phyloP scores from a whole-genome alignment of 805 yeast genomes.

The Ogataea henricii region DNA sequence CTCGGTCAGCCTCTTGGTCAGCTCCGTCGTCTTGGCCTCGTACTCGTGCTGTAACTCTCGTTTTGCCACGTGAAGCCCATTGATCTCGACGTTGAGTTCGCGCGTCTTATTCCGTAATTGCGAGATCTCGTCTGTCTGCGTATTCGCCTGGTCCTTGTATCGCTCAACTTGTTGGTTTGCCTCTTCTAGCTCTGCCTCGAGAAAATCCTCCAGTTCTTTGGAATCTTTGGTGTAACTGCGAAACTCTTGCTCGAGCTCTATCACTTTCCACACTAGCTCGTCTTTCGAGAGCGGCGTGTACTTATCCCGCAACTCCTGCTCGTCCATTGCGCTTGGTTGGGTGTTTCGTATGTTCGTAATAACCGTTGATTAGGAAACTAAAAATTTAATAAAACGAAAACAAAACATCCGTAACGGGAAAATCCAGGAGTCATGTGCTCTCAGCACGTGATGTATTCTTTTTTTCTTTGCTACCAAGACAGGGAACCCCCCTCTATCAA shows the following conservation, averaged over 20 bases:
- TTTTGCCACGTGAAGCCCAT: constrained; percentile 7
- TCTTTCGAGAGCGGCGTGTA: constrained; percentile 13
- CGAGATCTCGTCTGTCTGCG: constrained; percentile 1
- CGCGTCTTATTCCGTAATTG: constrained; percentile 7
- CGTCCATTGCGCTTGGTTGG: neutral
- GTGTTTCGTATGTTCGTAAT: neutral
- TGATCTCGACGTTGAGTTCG: constrained; percentile 12
- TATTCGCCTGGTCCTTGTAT: neutral
- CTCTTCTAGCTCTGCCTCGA: constrained; percentile 26
- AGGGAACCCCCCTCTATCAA: no score
- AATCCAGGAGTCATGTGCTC: neutral
- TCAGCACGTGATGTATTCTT: neutral
- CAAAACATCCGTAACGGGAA: constrained; percentile 3
- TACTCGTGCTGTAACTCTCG: neutral
- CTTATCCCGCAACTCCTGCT: constrained; percentile 1
- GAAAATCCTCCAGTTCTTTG: constrained; percentile 27
- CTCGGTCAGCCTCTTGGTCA: constrained; percentile 19
- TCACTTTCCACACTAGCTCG: constrained; percentile 17
- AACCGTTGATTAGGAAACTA: neutral
- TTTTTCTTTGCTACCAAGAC: no score
- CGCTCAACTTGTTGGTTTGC: constrained; percentile 5
- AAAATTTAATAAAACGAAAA: neutral
- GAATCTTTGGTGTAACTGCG: constrained; percentile 23
- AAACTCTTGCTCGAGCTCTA: constrained; percentile 27
- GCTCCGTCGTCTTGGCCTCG: constrained; percentile 10